Evolutionary conservation across 1,284 basidiomycete species (phyloP), one percentile per base, ranked within the genome.

Genomic region (Peniophora sp.): DNA sequence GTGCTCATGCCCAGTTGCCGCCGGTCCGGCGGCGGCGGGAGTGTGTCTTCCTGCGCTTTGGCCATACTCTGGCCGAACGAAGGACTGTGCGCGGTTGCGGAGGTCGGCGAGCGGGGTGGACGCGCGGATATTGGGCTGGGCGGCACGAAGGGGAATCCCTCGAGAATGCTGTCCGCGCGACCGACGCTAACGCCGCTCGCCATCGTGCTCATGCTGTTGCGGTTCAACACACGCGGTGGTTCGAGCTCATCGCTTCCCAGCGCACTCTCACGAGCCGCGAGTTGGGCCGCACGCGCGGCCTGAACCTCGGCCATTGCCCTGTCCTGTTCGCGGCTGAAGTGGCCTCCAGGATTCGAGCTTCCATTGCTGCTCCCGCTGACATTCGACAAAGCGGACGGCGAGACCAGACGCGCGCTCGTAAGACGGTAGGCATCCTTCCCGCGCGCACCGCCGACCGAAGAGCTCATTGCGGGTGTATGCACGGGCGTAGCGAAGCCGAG

Each of bases 61-160:
- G 54, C 14, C 45, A 39, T 36, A 52, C 52, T 20, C 45, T 52
- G 56, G 8, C 64, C 66, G 57, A 76, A 75, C 8, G 37, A 41
- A 5, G 37, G 15, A 8, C n/a, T n/a, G 8, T n/a, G 18, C 6
- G 37, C 37, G n/a, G 18, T 17, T 8, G 37, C 37, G 15, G 37
- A 41, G 5, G 37, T 20, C 3, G 86, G 85, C 3, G 86, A 81
- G 55, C 86, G 75, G 57, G 81, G 70, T 10, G 87, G 88, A 47
- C 83, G 73, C 58, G 85, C 79, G 15, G 85, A 87, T 55, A 91
- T 89, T 5, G 88, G 88, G 3, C 85, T 88, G 0, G 88, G 88
- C 20, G 88, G 88, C 8, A 91, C 87, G 62, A 91, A 90, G 41
- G 86, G 86, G 74, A 91, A 91, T 22, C 79, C 83, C 65, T 88